Evolutionary conservation across 768 basidiomycete species (phyloP).

Genomic region (Neoboletus brunneissimus): DNA sequence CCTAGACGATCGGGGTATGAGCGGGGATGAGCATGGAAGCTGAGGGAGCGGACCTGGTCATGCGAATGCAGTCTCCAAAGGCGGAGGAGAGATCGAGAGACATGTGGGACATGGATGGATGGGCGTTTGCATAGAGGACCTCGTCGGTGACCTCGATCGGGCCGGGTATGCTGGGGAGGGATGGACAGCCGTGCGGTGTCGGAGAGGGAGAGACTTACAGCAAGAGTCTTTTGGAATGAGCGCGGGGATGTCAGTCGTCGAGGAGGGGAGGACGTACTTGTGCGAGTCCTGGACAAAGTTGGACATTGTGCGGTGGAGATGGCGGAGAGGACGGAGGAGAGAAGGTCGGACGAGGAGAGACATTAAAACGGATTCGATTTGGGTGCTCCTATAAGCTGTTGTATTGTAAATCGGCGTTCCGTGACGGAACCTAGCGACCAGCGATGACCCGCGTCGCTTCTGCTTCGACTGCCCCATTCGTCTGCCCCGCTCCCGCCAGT

Average conservation of each 20-base stretch:
- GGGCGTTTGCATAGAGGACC: conserved; percentile 90
- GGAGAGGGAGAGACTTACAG: conserved; percentile 34
- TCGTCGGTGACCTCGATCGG: conserved; percentile 65
- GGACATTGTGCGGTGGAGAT: conserved; percentile 10
- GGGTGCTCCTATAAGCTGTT: neutral
- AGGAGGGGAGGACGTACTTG: conserved; percentile 38
- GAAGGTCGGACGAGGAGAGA: neutral
- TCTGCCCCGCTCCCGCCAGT: conserved; percentile 51
- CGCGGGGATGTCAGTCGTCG: conserved; percentile 23
- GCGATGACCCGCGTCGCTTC: conserved; percentile 33
- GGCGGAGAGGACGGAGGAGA: neutral
- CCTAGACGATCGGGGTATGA: conserved; percentile 32
- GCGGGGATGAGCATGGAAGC: neutral
- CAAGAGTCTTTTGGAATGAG: conserved; percentile 40
- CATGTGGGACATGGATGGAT: conserved; percentile 85
- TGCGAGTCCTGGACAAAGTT: conserved; percentile 41
- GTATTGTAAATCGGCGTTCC: conserved; percentile 2
- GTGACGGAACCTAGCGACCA: conserved; percentile 32
- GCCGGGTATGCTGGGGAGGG: conserved; percentile 50
- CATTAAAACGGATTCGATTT: neutral
- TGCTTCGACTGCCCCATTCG: conserved; percentile 34
- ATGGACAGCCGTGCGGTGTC: neutral
- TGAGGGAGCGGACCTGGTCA: conserved; percentile 55
- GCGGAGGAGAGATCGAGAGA: conserved; percentile 84
- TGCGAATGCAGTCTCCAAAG: conserved; percentile 84